These are phyloP conservation scores for Streptanthus diversifolius DNA, from an alignment of 345 rosid species.

Conservation along the genomic window DNA sequence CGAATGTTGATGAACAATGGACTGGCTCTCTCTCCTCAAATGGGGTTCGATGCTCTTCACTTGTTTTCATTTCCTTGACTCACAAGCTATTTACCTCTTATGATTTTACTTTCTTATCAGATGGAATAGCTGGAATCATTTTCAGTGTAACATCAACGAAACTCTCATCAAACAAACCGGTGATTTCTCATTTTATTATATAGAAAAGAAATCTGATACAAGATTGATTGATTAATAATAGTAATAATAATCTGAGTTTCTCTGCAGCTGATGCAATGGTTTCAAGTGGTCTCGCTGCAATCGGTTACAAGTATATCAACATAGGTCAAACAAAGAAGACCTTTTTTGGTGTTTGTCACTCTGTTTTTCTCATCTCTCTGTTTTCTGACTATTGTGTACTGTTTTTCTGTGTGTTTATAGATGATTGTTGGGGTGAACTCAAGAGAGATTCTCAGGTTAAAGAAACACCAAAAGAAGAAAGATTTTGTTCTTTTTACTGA, in stretches of 20 bases:
- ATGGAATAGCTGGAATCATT: conserved; percentile 99
- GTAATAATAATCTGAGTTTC: not conserved
- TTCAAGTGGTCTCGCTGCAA: conserved; percentile 67
- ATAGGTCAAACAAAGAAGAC: conserved; percentile 42
- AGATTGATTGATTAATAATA: not conserved
- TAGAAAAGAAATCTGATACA: not conserved
- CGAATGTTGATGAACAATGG: conserved; percentile 50
- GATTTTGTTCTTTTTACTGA: not conserved
- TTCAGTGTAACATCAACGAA: conserved; percentile 63
- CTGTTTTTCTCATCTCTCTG: not conserved
- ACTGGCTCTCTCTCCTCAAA: conserved; percentile 52
- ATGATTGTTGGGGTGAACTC: conserved; percentile 97
- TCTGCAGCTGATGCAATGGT: conserved; percentile 71
- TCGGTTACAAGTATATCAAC: conserved; percentile 76
- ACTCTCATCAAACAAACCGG: conserved; percentile 71
- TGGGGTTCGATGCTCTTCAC: conserved; percentile 43
- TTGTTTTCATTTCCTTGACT: conserved; percentile 1
- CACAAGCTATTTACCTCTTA: not conserved
- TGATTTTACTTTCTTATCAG: conserved; percentile 35
- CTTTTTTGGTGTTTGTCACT: not conserved
- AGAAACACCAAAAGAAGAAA: not conserved
- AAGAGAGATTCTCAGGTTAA: conserved; percentile 60
- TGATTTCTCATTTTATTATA: conserved; percentile 15
- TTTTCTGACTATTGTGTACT: not conserved
- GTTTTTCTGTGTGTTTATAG: conserved; percentile 38